Evolutionary conservation across 2,329 filamentous ascomycete genomes (phyloP).

Genomic region (Aspergillus brunneoviolaceus): DNA sequence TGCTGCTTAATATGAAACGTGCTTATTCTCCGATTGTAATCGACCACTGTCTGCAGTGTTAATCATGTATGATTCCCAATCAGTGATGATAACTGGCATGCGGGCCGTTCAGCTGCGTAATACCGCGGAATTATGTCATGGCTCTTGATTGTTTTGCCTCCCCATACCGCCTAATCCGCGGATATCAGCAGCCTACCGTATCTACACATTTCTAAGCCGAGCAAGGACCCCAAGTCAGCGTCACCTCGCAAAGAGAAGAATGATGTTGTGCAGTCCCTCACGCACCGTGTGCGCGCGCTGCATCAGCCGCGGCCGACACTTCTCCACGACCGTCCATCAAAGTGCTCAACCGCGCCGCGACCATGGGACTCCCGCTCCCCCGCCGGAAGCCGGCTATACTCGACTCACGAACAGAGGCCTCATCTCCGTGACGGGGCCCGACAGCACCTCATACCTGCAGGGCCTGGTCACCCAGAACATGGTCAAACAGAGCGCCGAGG

Average conservation of each 20-base stretch:
- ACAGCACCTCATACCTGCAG: constrained; percentile 82
- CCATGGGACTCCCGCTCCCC: constrained; percentile 30
- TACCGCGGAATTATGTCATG: constrained; percentile 12
- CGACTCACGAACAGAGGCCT: constrained; percentile 70
- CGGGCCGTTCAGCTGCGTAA: too few relatives aligned
- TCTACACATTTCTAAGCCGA: constrained; percentile 21
- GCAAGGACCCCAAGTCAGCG: background rate
- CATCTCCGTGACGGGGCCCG: constrained; percentile 74
- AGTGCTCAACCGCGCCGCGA: constrained; percentile 13
- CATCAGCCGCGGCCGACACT: constrained; percentile 25
- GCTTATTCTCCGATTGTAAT: background rate
- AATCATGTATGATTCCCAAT: background rate
- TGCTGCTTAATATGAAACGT: background rate
- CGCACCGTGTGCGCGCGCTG: constrained; percentile 33
- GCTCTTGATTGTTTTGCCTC: constrained; percentile 24
- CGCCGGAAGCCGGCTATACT: constrained; percentile 48
- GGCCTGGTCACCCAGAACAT: constrained; percentile 79
- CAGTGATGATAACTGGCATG: too few relatives aligned
- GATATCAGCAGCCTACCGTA: constrained; percentile 26
- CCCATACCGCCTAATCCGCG: constrained; percentile 19
- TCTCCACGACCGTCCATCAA: constrained; percentile 30
- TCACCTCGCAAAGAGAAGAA: constrained; percentile 21
- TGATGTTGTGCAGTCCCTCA: constrained; percentile 33
- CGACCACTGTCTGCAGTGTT: background rate
- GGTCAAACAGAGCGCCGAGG: constrained; percentile 46